Conservation (phyloP, 2,329 filamentous ascomycete species). For the Cordyceps cateniannulata region DNA sequence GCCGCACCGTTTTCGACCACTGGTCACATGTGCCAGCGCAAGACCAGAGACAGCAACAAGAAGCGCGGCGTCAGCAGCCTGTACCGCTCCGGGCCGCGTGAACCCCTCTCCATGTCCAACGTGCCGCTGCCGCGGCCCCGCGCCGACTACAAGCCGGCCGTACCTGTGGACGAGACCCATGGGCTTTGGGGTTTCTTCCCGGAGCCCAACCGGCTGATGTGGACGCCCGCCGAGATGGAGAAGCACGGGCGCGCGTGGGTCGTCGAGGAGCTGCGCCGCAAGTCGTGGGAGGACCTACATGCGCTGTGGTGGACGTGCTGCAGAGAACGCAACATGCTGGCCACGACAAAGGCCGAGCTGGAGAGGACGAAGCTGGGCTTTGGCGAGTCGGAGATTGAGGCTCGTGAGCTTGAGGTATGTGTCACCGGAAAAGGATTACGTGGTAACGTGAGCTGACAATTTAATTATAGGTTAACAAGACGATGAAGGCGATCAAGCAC, state of each 20-base stretch:
- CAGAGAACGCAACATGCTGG: conserved; percentile 82
- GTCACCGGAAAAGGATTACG: conserved; percentile 13
- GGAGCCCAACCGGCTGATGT: conserved; percentile 58
- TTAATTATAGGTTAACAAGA: conserved; percentile 57
- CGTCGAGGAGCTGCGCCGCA: conserved; percentile 75
- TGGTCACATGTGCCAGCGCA: conserved; percentile 40
- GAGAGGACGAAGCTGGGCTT: conserved; percentile 62
- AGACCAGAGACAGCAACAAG: conserved; percentile 68
- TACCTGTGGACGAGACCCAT: conserved; percentile 65
- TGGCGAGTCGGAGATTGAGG: conserved; percentile 60
- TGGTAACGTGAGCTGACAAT: not conserved
- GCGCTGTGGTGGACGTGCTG: conserved; percentile 90
- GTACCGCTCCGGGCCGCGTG: conserved; percentile 67
- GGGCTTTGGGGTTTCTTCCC: conserved; percentile 93
- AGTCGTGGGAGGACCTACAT: conserved; percentile 93
- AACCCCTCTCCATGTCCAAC: conserved; percentile 67
- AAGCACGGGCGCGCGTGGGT: conserved; percentile 78
- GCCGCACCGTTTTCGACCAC: conserved; percentile 48
- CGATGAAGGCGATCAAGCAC: conserved; percentile 78
- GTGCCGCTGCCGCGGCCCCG: conserved; percentile 65
- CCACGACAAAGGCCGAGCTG: conserved; percentile 69
- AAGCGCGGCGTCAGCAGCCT: conserved; percentile 76
- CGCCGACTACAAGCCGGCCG: conserved; percentile 51
- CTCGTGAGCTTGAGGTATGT: conserved; percentile 60
- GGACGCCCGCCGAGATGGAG: conserved; percentile 63